Conservation (phyloP, 768 basidiomycete species). For the Naganishia vishniacii region DNA sequence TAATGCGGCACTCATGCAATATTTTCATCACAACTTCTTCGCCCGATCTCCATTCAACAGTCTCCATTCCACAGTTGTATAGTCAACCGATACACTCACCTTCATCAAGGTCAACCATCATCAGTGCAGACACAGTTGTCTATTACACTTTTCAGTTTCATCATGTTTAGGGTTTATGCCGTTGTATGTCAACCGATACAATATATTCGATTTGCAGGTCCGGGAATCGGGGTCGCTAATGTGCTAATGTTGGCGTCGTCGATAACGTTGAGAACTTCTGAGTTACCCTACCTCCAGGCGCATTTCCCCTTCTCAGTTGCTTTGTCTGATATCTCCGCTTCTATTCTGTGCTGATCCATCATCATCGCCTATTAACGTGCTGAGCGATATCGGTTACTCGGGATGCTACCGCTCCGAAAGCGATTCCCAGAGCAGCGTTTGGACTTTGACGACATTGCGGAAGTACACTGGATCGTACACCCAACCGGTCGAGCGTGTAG, state of each 20-base stretch:
- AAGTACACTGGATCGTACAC: no score
- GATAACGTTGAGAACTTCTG: background rate
- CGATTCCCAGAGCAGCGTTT: no score
- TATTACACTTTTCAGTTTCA: background rate
- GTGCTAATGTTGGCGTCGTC: background rate
- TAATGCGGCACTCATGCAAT: background rate
- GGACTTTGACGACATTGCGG: no score
- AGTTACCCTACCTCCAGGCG: background rate
- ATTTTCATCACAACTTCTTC: no score
- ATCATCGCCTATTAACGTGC: constrained; percentile 5
- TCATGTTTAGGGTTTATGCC: background rate
- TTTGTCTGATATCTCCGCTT: background rate
- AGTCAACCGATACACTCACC: constrained; percentile 18
- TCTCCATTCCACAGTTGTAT: constrained; percentile 21
- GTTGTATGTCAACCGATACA: constrained; percentile 22
- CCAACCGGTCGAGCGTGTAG: no score
- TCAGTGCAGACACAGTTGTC: background rate
- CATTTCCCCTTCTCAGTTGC: background rate
- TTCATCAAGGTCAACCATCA: background rate
- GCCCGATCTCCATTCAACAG: constrained; percentile 3
- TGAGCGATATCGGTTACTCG: constrained; percentile 6
- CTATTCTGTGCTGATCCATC: background rate
- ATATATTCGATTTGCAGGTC: constrained; percentile 1
- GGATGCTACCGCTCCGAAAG: constrained; percentile 7
- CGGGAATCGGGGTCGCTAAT: no score